Conservation (phyloP, 1,284 basidiomycete genomes). For the Cryptococcus sp. region DNA sequence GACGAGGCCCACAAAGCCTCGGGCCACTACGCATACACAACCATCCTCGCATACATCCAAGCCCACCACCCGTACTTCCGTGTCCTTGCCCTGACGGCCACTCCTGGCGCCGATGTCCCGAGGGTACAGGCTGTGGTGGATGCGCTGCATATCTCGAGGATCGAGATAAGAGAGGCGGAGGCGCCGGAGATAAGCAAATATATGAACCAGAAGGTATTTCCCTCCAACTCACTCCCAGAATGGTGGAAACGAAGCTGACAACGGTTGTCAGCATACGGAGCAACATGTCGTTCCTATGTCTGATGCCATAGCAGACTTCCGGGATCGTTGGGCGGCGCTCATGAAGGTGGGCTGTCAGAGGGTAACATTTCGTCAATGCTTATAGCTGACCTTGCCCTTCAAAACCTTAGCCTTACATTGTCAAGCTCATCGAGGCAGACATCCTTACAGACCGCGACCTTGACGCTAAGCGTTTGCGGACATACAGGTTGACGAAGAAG, state of each 20-base stretch:
- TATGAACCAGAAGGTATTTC: constrained; percentile 75
- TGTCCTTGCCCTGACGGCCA: constrained; percentile 89
- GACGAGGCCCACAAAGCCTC: constrained; percentile 96
- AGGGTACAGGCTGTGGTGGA: constrained; percentile 90
- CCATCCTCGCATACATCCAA: constrained; percentile 85
- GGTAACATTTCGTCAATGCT: not conserved
- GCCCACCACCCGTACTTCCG: constrained; percentile 91
- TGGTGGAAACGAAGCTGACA: too few relatives aligned
- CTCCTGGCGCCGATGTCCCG: constrained; percentile 82
- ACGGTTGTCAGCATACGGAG: constrained; percentile 39
- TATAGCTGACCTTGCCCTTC: not conserved
- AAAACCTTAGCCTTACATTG: constrained; percentile 35
- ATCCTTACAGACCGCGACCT: constrained; percentile 42
- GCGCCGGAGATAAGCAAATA: constrained; percentile 85
- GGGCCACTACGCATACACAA: constrained; percentile 89
- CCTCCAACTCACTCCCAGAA: not conserved
- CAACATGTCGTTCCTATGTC: constrained; percentile 69
- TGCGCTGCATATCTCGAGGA: constrained; percentile 89
- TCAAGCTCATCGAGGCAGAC: constrained; percentile 38
- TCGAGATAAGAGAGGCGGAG: constrained; percentile 90
- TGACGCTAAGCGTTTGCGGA: constrained; percentile 38
- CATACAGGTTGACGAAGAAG: constrained; percentile 40
- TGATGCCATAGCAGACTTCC: constrained; percentile 42
- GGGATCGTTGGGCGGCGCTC: constrained; percentile 54
- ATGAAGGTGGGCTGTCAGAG: constrained; percentile 64